These are phyloP conservation scores for Amauroascus verrucosus DNA, from an alignment of 2,329 filamentous ascomycete species.

Conservation along the genomic window DNA sequence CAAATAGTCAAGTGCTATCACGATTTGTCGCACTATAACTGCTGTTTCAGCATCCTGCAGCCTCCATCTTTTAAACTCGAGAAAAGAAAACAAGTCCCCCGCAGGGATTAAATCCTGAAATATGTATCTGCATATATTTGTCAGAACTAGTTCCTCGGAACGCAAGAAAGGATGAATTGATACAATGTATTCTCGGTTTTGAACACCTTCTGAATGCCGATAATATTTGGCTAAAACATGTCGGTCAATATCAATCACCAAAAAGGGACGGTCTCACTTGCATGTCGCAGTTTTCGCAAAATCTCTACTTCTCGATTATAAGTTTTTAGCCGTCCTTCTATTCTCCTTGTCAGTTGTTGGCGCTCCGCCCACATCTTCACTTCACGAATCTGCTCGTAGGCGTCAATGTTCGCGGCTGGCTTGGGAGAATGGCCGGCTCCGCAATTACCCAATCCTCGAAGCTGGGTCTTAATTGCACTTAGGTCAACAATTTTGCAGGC, in stretches of 20 bases:
- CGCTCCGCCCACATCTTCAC: neutral
- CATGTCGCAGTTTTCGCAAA: slow-evolving; percentile 45
- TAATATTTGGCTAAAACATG: slow-evolving; percentile 46
- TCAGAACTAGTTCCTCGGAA: neutral
- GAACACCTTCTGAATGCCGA: slow-evolving; percentile 48
- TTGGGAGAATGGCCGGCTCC: neutral
- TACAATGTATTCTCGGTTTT: slow-evolving; percentile 43
- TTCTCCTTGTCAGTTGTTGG: neutral
- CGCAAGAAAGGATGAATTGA: slow-evolving; percentile 6
- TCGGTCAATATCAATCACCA: neutral
- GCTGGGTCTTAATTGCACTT: slow-evolving; percentile 19
- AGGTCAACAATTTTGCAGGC: slow-evolving; percentile 40
- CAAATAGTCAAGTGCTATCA: slow-evolving; percentile 49
- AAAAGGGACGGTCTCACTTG: slow-evolving; percentile 22
- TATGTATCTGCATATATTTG: slow-evolving; percentile 40
- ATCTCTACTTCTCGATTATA: slow-evolving; percentile 36
- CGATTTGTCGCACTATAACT: slow-evolving; percentile 46
- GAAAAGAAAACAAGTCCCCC: slow-evolving; percentile 52
- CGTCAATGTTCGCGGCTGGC: slow-evolving; percentile 18
- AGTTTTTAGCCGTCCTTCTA: slow-evolving; percentile 12
- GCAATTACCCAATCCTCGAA: slow-evolving; percentile 10
- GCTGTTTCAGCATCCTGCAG: slow-evolving; percentile 44
- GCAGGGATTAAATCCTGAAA: slow-evolving; percentile 51
- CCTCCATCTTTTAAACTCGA: slow-evolving; percentile 40
- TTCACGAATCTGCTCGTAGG: slow-evolving; percentile 7